Percentiles rank a stretch among this genome's conserved stretches.
phyloP scores from a whole-genome alignment of 2,329 filamentous ascomycete species.

The Didymella exigua region DNA sequence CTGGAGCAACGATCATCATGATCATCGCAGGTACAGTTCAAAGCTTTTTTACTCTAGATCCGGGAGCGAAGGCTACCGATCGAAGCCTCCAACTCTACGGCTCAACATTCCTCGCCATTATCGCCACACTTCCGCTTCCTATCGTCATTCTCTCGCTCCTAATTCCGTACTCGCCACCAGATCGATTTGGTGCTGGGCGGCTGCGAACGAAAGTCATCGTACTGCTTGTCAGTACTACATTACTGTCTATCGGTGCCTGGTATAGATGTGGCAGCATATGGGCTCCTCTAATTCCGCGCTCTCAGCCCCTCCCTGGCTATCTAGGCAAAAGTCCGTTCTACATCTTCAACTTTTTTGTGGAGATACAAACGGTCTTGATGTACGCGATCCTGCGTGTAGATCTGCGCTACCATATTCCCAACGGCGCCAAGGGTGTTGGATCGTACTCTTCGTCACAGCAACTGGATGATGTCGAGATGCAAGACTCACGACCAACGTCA shows the following conservation, averaged over 20 bases:
- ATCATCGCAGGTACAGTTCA: slow-evolving; percentile 69
- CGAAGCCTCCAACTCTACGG: slow-evolving; percentile 69
- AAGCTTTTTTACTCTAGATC: slow-evolving; percentile 68
- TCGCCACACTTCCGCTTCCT: slow-evolving; percentile 70
- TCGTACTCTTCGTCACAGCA: slow-evolving; percentile 23
- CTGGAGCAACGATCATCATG: slow-evolving; percentile 67
- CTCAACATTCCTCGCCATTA: slow-evolving; percentile 64
- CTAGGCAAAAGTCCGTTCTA: slow-evolving; percentile 77
- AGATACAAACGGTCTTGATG: slow-evolving; percentile 70
- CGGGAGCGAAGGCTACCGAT: slow-evolving; percentile 57
- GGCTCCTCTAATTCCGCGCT: slow-evolving; percentile 52
- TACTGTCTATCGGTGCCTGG: slow-evolving; percentile 71
- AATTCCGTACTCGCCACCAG: slow-evolving; percentile 49
- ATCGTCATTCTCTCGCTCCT: slow-evolving; percentile 58
- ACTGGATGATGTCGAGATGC: slow-evolving; percentile 26
- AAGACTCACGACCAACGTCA: slow-evolving; percentile 22
- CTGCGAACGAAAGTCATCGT: slow-evolving; percentile 71
- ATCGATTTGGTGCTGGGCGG: slow-evolving; percentile 71
- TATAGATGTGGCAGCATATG: slow-evolving; percentile 70
- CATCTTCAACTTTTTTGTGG: slow-evolving; percentile 76
- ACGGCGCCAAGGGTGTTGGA: slow-evolving; percentile 64
- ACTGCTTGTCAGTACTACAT: slow-evolving; percentile 61
- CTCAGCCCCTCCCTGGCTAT: slow-evolving; percentile 69
- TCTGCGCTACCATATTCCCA: slow-evolving; percentile 73
- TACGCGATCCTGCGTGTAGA: slow-evolving; percentile 75